Conservation (phyloP, 352 stramenopile species). For the Phytophthora nicotianae region DNA sequence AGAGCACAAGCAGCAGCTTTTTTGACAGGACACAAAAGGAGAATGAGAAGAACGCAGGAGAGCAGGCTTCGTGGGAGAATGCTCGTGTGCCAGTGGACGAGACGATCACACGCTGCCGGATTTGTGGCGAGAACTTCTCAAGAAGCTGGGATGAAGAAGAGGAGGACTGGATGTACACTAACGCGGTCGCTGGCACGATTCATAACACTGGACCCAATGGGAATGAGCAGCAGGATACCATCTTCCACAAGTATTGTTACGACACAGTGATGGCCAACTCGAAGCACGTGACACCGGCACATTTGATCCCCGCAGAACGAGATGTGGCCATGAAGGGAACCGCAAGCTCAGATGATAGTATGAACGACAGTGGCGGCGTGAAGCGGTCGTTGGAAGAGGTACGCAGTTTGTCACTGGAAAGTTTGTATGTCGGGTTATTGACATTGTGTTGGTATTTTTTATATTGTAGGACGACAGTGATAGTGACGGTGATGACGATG, state of each 20-base stretch:
- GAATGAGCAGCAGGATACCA: conserved; percentile 60
- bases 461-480: conserved; percentile 60
- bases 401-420: conserved; percentile 17
- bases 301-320: conserved; percentile 65
- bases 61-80: conserved; percentile 66
- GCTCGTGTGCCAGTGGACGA: conserved; percentile 82
- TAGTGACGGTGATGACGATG: conserved; percentile 69
- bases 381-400: conserved; percentile 66
- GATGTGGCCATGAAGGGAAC: conserved; percentile 31
- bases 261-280: conserved; percentile 85
- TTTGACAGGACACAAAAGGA: conserved; percentile 69
- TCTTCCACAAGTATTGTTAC: conserved; percentile 92
- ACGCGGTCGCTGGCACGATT: conserved; percentile 80
- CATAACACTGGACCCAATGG: conserved; percentile 47
- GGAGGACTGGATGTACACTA: conserved; percentile 92
- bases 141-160: conserved; percentile 91
- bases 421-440: conserved; percentile 2
- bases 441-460: conserved; percentile 9
- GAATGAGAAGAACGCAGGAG: conserved; percentile 53
- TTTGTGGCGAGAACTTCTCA: conserved; percentile 83
- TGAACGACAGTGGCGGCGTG: conserved; percentile 26
- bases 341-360: conserved; percentile 25
- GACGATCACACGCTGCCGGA: conserved; percentile 78
- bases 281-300: conserved; percentile 73
- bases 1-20: conserved; percentile 81